phyloP scores from a whole-genome alignment of 805 yeast genomes.

The Candida yuanshanica region DNA sequence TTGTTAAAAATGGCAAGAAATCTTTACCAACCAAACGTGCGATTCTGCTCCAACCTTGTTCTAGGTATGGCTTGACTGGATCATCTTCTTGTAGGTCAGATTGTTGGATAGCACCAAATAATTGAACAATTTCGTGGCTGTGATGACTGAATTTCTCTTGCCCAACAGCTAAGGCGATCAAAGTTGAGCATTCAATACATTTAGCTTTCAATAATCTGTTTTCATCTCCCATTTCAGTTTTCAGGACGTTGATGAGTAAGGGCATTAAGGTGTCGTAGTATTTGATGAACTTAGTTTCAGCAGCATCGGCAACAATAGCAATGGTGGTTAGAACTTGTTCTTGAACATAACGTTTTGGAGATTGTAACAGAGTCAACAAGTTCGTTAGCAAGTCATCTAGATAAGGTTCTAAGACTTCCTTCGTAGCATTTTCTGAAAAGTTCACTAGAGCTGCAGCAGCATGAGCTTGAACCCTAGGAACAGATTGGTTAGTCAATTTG shows the following conservation, averaged over 20 bases:
- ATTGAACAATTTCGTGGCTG: conserved; percentile 63
- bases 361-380: conserved; percentile 67
- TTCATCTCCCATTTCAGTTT: conserved; percentile 72
- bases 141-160: conserved; percentile 78
- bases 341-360: conserved; percentile 89
- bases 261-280: conserved; percentile 96
- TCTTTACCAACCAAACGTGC: conserved; percentile 83
- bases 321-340: conserved; percentile 96
- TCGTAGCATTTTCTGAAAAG: conserved; percentile 86
- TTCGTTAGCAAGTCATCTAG: conserved; percentile 75
- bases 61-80: conserved; percentile 79
- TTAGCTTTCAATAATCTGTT: conserved; percentile 81
- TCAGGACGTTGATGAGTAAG: conserved; percentile 69
- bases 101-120: conserved; percentile 69
- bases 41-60: conserved; percentile 94
- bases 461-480: conserved; percentile 93
- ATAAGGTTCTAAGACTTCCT: conserved; percentile 87
- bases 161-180: conserved; percentile 94
- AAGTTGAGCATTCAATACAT: conserved; percentile 91
- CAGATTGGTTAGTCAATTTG: conserved; percentile 64
- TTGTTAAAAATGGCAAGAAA: conserved; percentile 76
- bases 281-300: conserved; percentile 79
- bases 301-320: conserved; percentile 96
- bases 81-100: conserved; percentile 61
- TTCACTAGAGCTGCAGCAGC: conserved; percentile 98